Evolutionary conservation across 2,329 filamentous ascomycete genomes (phyloP), one percentile per base, ranked within the genome.

Genomic region (Tricladium varicosporioides): DNA sequence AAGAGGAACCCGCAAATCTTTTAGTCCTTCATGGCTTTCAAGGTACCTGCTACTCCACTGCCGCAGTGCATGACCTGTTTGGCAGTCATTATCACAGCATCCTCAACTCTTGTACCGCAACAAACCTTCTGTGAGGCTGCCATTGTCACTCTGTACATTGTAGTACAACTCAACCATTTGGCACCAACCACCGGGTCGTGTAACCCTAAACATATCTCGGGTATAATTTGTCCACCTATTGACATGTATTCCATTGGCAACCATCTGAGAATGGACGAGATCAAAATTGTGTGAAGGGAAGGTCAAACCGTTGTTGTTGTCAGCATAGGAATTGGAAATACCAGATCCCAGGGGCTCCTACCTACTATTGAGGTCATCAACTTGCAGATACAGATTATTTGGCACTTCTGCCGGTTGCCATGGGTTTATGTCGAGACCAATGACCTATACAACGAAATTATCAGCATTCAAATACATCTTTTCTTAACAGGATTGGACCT

Each of bases 81-180:
- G 63, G 54, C 56, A 19, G 13, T 14, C 16, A n/a, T 47, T 42
- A 18, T 27, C 1, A n/a, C 2, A 19, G n/a, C 36, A n/a, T n/a
- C 44, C 43, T 40, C n/a, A 45, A 15, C 11, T 43, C 43, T 45
- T 27, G 18, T 4, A 27, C 22, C 22, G 22, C 22, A 27, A 63
- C 78, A 71, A 67, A 80, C 84, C 78, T 51, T 86, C 80, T 10
- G 83, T 86, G 65, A 94, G 75, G n/a, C 83, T 85, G 5, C 91
- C 91, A 66, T 90, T 95, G 64, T 93, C 85, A 0, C 91, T 96
- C 71, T 96, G 92, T 22, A 90, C 85, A 62, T 91, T 91, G 71
- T 87, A 87, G 68, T 95, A 91, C 65, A 92, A 82, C 69, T 96
- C 92, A n/a, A 90, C 83, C 80, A 96, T 86, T 69, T 96, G 91